Evolutionary conservation across 2,329 filamentous ascomycete genomes (phyloP), one percentile per base, ranked within the genome.

Genomic region (Pseudogymnoascus sp.): DNA sequence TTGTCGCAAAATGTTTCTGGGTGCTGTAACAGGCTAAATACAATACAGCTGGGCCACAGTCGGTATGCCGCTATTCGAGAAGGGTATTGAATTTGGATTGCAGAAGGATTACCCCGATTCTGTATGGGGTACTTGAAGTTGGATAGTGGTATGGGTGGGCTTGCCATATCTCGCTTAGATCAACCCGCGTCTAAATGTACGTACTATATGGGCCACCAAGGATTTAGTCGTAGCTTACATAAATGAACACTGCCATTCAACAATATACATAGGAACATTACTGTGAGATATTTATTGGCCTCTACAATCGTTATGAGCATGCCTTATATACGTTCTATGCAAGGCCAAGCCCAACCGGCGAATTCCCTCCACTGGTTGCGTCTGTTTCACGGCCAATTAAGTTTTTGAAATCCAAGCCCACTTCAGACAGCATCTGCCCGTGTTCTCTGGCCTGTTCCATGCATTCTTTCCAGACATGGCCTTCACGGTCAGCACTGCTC

Each of bases 391-490:
- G 48, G 13, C 88, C 90, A 12, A 97, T 86, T 62, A 97, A 75
- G 67, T 90, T 90, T 62, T 83, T 84, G 72, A 99, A 97, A 74
- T 99, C 93, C 33, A 99, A 77, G 0, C 92, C 92, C 21, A 97
- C 92, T 64, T 95, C 90, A 5, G 83, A 82, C 63, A 99, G 77
- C 78, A 94, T 86, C 63, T 80, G 81, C 0, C 90, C 90, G 75
- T 97, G 92, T 60, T 88, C 85, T 72, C 85, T 87, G 4, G 93
- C 91, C 67, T 89, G 83, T 45, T 88, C 84, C 78, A 97, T 86
- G 75, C 94, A 97, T 70, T 89, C 83, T 60, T 82, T 83, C 90
- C 91, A 97, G 1, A 90, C 82, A 48, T 85, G 81, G 12, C 88
- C 87, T n/a, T 83, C 86, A 59, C 80, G 82, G 64, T 95, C 88